These are phyloP conservation scores for Microthlaspi erraticum DNA, from an alignment of 345 rosid species.

Conservation along the genomic window DNA sequence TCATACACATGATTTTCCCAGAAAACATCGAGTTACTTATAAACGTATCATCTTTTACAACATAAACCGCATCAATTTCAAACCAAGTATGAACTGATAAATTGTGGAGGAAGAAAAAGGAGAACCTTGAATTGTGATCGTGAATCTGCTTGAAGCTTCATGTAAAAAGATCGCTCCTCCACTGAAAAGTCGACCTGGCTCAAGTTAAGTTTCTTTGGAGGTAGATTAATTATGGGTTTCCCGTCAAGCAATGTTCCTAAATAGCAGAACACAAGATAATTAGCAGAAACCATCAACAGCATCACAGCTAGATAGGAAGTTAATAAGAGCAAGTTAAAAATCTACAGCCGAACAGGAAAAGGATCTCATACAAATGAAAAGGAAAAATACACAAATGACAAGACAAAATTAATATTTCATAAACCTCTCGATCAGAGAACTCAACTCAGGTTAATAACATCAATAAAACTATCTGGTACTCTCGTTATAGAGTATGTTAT, in stretches of 20 bases:
- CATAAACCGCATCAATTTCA: slow-evolving; percentile 19
- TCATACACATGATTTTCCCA: slow-evolving; percentile 27
- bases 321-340: not conserved
- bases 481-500: not conserved
- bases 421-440: not conserved
- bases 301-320: slow-evolving; percentile 6
- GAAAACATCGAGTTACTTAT: slow-evolving; percentile 20
- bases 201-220: slow-evolving; percentile 73
- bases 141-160: slow-evolving; percentile 79
- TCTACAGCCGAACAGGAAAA: not conserved
- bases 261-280: slow-evolving; percentile 38
- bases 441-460: slow-evolving; percentile 16
- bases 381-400: slow-evolving; percentile 13
- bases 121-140: slow-evolving; percentile 81
- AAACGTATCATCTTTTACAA: slow-evolving; percentile 17
- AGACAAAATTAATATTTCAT: slow-evolving; percentile 2
- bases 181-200: slow-evolving; percentile 73
- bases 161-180: slow-evolving; percentile 89
- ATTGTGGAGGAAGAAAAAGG: slow-evolving; percentile 21
- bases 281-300: slow-evolving; percentile 38
- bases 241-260: slow-evolving; percentile 87
- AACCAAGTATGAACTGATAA: slow-evolving; percentile 11
- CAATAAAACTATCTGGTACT: slow-evolving; percentile 15
- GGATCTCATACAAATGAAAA: not conserved
- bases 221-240: slow-evolving; percentile 79